Percentiles rank a stretch among this genome's conserved stretches.
These are phyloP conservation scores for Aureobasidium zeae DNA, from an alignment of 2,329 filamentous ascomycete species.

Conservation along the genomic window DNA sequence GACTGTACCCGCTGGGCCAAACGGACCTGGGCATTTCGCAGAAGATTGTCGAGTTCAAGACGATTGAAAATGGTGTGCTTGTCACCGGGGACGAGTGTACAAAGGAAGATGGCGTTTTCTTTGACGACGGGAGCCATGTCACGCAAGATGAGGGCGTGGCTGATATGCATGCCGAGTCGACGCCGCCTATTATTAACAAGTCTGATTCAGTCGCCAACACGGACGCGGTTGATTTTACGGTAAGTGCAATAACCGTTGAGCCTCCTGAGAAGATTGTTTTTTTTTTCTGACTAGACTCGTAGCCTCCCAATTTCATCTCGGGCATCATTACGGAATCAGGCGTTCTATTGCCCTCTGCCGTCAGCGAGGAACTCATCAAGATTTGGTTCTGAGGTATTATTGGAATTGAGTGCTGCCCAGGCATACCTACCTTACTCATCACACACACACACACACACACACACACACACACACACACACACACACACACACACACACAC, in stretches of 20 bases:
- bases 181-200: constrained; percentile 15
- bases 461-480: too few species aligned
- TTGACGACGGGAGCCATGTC: constrained; percentile 11
- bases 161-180: constrained; percentile 24
- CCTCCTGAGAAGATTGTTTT: too few species aligned
- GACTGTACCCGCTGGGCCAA: constrained; percentile 74
- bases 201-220: constrained; percentile 22
- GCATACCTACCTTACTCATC: too few species aligned
- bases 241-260: too few species aligned
- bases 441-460: too few species aligned
- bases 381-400: constrained; percentile 46
- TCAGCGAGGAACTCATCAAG: constrained; percentile 61
- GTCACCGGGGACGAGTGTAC: constrained; percentile 3
- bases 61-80: constrained; percentile 34
- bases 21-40: constrained; percentile 74
- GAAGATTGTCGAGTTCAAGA: constrained; percentile 63
- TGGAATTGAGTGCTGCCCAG: too few species aligned
- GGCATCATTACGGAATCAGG: constrained; percentile 69
- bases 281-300: too few species aligned
- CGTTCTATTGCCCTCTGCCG: constrained; percentile 59
- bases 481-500: too few species aligned
- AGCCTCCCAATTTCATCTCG: constrained; percentile 60
- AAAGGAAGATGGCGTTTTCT: constrained; percentile 3
- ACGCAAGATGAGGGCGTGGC: constrained; percentile 23
- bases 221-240: constrained; percentile 61